Evolutionary conservation across 2,329 filamentous ascomycete species (phyloP), one percentile per base, ranked within the genome.

Genomic region (Colletotrichum liriopes): DNA sequence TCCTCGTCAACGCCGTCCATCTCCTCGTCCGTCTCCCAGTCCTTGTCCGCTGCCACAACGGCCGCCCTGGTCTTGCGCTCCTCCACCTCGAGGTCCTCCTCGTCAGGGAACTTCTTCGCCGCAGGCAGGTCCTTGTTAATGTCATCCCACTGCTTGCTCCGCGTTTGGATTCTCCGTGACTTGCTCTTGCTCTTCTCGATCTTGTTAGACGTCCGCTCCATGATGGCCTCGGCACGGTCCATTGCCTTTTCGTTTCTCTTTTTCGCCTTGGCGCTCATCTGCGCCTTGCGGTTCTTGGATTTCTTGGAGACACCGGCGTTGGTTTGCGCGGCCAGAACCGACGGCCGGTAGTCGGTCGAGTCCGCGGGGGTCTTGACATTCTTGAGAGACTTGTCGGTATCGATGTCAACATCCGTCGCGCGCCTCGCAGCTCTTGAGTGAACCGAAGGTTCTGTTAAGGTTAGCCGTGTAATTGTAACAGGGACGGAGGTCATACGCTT

Each of bases 361-460:
- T 87, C 83, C 26, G 81, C 74, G 1, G 90, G 89, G 14, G 87
- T 84, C 72, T 86, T 84, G 71, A 88, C 82, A 47, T 89, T 84
- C 79, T 92, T 93, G 29, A 93, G 85, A 8, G 91, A 93, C 82
- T 93, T 93, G 86, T 94, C 92, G 54, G 89, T 89, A 82, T 93
- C 84, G 81, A 94, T 91, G 77, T 90, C 86, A 35, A 93, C 92
- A 5, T 92, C 93, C 20, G 90, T 90, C 58, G 91, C 93, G 75
- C 93, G 91, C 78, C 93, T 90, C 51, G 93, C 92, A 71, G 92
- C 93, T 75, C 93, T 92, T 65, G 93, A 95, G 84, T 92, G 93
- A 70, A 90, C 82, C 5, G 93, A 93, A 49, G 86, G 85, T 66
- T 84, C 91, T 93, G 78, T 9, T 35, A 26, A 47, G 55, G 74